phyloP scores from a whole-genome alignment of 495 filamentous ascomycete species.

The Talaromyces stipitatus region DNA sequence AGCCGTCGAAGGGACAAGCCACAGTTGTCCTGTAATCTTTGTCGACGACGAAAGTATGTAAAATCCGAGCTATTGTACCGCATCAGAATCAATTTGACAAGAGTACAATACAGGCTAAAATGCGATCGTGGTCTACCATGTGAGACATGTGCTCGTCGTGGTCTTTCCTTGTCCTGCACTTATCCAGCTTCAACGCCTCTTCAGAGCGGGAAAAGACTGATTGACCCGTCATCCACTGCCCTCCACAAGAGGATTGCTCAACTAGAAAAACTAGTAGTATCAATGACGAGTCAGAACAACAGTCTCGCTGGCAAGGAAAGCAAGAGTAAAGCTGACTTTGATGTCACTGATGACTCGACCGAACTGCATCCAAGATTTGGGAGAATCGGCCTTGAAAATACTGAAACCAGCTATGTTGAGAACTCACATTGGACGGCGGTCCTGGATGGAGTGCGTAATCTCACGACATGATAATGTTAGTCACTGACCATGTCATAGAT shows the following conservation, averaged over 20 bases:
- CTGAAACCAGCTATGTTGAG: constrained; percentile 8
- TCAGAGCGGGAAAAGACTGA: background rate
- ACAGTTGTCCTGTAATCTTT: constrained; percentile 11
- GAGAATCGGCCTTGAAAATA: background rate
- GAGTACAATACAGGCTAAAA: constrained; percentile 2
- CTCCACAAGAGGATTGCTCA: background rate
- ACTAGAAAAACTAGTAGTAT: background rate
- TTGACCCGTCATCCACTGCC: background rate
- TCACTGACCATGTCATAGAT: constrained; percentile 42
- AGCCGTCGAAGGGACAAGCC: constrained; percentile 12
- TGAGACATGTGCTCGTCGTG: constrained; percentile 11
- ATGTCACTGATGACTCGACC: constrained; percentile 1
- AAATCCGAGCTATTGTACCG: background rate
- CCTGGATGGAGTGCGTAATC: constrained; percentile 9
- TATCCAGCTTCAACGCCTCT: constrained; percentile 5
- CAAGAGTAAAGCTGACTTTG: background rate
- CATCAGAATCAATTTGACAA: background rate
- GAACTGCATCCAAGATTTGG: background rate
- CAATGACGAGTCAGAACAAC: background rate
- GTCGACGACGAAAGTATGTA: constrained; percentile 11
- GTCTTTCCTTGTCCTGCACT: constrained; percentile 10
- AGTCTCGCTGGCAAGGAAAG: background rate
- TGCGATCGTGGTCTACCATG: constrained; percentile 15
- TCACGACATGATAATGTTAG: background rate
- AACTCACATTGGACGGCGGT: constrained; percentile 13